Percentiles rank a stretch among this genome's conserved stretches.
phyloP scores from a whole-genome alignment of 495 filamentous ascomycete genomes.

The Hypoxylon lenormandii region DNA sequence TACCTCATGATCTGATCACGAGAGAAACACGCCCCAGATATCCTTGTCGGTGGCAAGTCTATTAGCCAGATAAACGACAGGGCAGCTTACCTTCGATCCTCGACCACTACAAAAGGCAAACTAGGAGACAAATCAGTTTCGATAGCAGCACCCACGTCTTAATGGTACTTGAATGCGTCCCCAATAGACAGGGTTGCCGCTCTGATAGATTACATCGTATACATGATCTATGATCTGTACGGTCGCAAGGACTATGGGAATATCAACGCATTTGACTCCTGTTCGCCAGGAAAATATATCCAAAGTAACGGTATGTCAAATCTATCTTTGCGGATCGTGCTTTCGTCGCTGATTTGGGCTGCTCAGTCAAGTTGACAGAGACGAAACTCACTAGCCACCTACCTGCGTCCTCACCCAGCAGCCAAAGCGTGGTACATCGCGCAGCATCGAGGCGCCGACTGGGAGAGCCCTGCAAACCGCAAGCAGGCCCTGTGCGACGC shows the following conservation, averaged over 20 bases:
- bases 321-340: slow-evolving; percentile 36
- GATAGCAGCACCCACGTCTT: slow-evolving; percentile 54
- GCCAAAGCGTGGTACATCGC: no score
- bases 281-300: slow-evolving; percentile 40
- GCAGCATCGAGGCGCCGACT: no score
- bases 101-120: slow-evolving; percentile 18
- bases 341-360: slow-evolving; percentile 49
- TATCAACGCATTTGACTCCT: background rate
- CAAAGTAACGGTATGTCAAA: slow-evolving; percentile 4
- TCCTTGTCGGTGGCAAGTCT: slow-evolving; percentile 36
- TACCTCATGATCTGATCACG: background rate
- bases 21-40: slow-evolving; percentile 33
- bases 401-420: no score
- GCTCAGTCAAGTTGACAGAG: slow-evolving; percentile 58
- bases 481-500: no score
- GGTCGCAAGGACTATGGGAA: slow-evolving; percentile 38
- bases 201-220: slow-evolving; percentile 63
- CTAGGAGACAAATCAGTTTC: slow-evolving; percentile 45
- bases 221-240: slow-evolving; percentile 62
- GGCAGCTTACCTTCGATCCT: slow-evolving; percentile 36
- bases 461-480: no score
- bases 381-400: slow-evolving; percentile 47
- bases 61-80: slow-evolving; percentile 27
- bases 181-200: slow-evolving; percentile 56
- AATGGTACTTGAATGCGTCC: slow-evolving; percentile 60